These are phyloP conservation scores for Isabelozyma rhagii DNA, from an alignment of 805 yeast genomes.

Conservation along the genomic window DNA sequence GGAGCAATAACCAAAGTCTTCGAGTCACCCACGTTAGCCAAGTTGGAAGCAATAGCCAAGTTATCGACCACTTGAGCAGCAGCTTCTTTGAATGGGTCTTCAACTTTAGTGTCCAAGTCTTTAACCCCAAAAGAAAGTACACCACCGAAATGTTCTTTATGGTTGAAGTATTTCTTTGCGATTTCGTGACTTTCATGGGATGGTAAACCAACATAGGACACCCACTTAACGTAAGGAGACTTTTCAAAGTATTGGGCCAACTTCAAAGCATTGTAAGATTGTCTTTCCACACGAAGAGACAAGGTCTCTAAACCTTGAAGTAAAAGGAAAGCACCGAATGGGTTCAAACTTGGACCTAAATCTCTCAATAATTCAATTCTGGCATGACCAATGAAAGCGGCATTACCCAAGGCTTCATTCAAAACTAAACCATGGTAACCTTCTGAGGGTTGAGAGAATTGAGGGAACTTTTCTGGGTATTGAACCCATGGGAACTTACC, in stretches of 20 bases:
- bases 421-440: slow-evolving; percentile 89
- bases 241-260: slow-evolving; percentile 75
- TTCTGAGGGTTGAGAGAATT: slow-evolving; percentile 84
- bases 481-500: slow-evolving; percentile 92
- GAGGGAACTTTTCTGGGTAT: slow-evolving; percentile 86
- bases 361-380: slow-evolving; percentile 88
- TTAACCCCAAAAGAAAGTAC: slow-evolving; percentile 88
- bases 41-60: slow-evolving; percentile 81
- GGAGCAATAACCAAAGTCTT: slow-evolving; percentile 96
- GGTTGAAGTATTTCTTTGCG: slow-evolving; percentile 74
- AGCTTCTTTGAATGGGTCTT: slow-evolving; percentile 65
- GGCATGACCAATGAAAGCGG: slow-evolving; percentile 75
- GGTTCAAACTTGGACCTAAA: slow-evolving; percentile 84
- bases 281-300: slow-evolving; percentile 92
- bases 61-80: slow-evolving; percentile 83
- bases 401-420: slow-evolving; percentile 76
- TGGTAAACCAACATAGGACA: slow-evolving; percentile 86
- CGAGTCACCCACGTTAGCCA: slow-evolving; percentile 96
- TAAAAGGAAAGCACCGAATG: slow-evolving; percentile 82
- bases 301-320: slow-evolving; percentile 93
- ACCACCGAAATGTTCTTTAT: slow-evolving; percentile 71
- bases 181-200: slow-evolving; percentile 74
- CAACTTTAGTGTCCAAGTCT: slow-evolving; percentile 44
- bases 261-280: slow-evolving; percentile 74
- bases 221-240: slow-evolving; percentile 79